Evolutionary conservation across 768 basidiomycete species (phyloP).

Genomic region (Infundibulicybe gibba): DNA sequence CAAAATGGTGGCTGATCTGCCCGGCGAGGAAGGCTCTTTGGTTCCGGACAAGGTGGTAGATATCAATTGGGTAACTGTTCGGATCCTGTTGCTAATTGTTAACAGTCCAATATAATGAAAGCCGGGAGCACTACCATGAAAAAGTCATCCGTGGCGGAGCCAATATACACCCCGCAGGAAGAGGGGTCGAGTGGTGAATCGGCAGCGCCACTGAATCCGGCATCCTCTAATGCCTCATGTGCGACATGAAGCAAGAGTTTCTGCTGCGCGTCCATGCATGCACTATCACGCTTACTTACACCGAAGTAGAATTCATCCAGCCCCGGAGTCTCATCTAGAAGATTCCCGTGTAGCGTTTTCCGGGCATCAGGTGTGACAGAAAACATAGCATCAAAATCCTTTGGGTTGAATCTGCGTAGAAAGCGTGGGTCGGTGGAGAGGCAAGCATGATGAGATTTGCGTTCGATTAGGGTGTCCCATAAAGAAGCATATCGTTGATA

Average conservation of each 20-base stretch:
- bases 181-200: slow-evolving; percentile 2
- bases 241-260: slow-evolving; percentile 4
- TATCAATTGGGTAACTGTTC: slow-evolving; percentile 2
- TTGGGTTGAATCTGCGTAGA: slow-evolving; percentile 1
- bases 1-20: slow-evolving; percentile 7
- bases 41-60: slow-evolving; percentile 4
- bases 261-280: slow-evolving; percentile 4
- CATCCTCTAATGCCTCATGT: slow-evolving; percentile 6
- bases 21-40: slow-evolving; percentile 3
- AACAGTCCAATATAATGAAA: neutral
- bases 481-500: slow-evolving; percentile 2
- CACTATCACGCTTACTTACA: slow-evolving; percentile 1
- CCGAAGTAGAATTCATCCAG: slow-evolving; percentile 1
- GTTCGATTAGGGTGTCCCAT: slow-evolving; percentile 4
- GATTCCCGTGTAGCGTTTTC: slow-evolving; percentile 1
- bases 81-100: slow-evolving; percentile 1
- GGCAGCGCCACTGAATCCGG: slow-evolving; percentile 3
- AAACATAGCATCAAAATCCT: slow-evolving; percentile 4
- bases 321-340: slow-evolving; percentile 4
- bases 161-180: slow-evolving; percentile 4
- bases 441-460: slow-evolving; percentile 3
- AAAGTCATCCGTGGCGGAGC: slow-evolving; percentile 3
- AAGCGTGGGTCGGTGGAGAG: slow-evolving; percentile 4
- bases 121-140: neutral
- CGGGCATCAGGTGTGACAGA: slow-evolving; percentile 2